Percentiles rank a stretch among this genome's conserved stretches.
These are phyloP conservation scores for Termitomyces eurrhizus DNA, from an alignment of 768 basidiomycete genomes.

Conservation along the genomic window DNA sequence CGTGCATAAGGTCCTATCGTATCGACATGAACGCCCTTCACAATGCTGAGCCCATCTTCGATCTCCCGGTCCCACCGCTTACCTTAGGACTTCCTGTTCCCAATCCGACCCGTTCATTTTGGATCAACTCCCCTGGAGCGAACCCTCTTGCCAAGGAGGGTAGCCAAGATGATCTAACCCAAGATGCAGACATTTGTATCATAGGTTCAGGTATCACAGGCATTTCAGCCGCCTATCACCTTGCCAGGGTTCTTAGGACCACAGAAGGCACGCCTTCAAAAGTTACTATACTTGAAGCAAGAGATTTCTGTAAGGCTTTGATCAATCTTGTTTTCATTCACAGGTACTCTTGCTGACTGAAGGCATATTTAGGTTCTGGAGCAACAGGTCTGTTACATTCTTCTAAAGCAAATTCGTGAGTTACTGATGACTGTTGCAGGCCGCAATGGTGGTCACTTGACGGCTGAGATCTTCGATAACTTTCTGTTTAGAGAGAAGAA, in stretches of 20 bases:
- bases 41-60: conserved; percentile 6
- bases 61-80: conserved; percentile 2
- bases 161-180: conserved; percentile 54
- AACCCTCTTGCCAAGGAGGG: conserved; percentile 70
- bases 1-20: neutral
- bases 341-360: neutral
- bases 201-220: conserved; percentile 83
- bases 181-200: conserved; percentile 68
- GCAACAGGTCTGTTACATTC: conserved; percentile 56
- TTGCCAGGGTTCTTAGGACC: conserved; percentile 35
- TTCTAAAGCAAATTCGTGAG: neutral
- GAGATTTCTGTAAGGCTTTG: conserved; percentile 74
- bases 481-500: conserved; percentile 35
- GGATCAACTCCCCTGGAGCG: conserved; percentile 56
- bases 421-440: conserved; percentile 33
- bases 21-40: conserved; percentile 5
- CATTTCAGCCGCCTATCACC: conserved; percentile 69
- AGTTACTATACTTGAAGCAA: conserved; percentile 69
- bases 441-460: conserved; percentile 77
- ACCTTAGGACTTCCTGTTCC: conserved; percentile 41
- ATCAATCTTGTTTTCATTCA: conserved; percentile 1
- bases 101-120: conserved; percentile 71
- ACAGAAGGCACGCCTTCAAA: conserved; percentile 2
- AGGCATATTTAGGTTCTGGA: conserved; percentile 50
- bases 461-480: conserved; percentile 40